Conservation (phyloP, 2,329 filamentous ascomycete species). For the Fusarium xylarioides region DNA sequence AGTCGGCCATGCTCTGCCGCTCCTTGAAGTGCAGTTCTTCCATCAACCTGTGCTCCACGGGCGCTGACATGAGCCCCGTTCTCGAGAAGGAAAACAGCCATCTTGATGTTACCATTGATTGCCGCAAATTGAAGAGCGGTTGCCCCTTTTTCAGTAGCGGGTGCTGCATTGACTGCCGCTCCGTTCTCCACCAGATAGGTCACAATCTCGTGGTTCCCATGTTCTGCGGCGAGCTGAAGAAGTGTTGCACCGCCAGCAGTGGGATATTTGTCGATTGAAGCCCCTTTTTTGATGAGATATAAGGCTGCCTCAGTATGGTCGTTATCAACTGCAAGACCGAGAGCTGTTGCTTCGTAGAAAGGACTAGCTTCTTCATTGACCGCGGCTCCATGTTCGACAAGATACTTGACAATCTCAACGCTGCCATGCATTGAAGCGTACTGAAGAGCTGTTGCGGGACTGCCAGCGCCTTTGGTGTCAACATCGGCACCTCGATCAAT, state of each 20-base stretch:
- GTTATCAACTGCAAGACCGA: rapidly evolving
- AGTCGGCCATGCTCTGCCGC: slow-evolving; percentile 9
- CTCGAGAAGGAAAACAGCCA: not conserved
- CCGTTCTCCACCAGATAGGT: not conserved
- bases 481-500: slow-evolving; percentile 49
- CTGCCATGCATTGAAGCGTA: rapidly evolving
- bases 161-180: not conserved
- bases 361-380: rapidly evolving
- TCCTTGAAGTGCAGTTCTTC: not conserved
- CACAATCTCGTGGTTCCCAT: slow-evolving; percentile 5
- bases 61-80: not conserved
- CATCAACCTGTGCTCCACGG: rapidly evolving
- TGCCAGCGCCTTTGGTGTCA: slow-evolving; percentile 31
- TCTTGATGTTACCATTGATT: not conserved
- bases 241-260: rapidly evolving
- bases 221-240: not conserved
- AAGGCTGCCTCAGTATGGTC: rapidly evolving
- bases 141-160: rapidly evolving
- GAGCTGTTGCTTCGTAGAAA: rapidly evolving
- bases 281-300: rapidly evolving
- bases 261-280: rapidly evolving
- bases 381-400: rapidly evolving
- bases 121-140: slow-evolving; percentile 9
- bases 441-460: rapidly evolving
- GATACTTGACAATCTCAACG: rapidly evolving